These are phyloP conservation scores for Lyophyllum atratum DNA, from an alignment of 768 basidiomycete species.

Conservation along the genomic window DNA sequence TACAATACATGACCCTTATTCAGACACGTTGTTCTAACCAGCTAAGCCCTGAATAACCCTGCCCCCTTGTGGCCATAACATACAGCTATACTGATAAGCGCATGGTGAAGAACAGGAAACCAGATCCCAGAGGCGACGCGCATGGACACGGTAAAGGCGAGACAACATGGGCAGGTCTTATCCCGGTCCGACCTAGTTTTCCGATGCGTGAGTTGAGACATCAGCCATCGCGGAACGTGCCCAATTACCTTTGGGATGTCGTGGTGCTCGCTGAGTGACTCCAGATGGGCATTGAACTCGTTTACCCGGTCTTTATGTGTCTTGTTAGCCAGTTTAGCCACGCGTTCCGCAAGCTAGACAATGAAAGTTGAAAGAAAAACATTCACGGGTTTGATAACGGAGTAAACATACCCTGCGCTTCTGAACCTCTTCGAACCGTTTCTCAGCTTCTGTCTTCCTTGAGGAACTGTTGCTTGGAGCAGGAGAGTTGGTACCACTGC, in stretches of 20 bases:
- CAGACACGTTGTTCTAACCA: conserved; percentile 22
- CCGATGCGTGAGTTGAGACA: conserved; percentile 11
- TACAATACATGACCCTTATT: conserved; percentile 39
- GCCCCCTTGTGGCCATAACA: not conserved
- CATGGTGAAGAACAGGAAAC: conserved; percentile 3
- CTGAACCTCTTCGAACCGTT: conserved; percentile 87
- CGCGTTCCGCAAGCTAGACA: conserved; percentile 67
- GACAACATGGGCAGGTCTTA: conserved; percentile 44
- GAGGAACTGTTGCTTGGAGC: conserved; percentile 50
- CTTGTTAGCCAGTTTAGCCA: conserved; percentile 76
- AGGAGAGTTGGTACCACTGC: conserved; percentile 64
- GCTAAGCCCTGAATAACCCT: conserved; percentile 6
- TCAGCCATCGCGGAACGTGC: conserved; percentile 3
- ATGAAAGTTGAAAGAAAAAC: conserved; percentile 6
- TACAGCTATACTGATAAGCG: not conserved
- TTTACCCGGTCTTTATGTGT: conserved; percentile 94
- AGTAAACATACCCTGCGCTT: conserved; percentile 62
- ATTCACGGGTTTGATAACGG: not conserved
- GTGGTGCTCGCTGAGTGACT: conserved; percentile 89
- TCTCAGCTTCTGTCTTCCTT: conserved; percentile 84
- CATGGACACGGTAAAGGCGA: conserved; percentile 7
- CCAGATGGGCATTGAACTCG: conserved; percentile 87
- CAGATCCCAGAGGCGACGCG: not conserved
- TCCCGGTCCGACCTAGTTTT: conserved; percentile 78
- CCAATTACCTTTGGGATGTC: conserved; percentile 84